Conservation (phyloP, 1,139 yeast species). For the Hyphopichia fennica region DNA sequence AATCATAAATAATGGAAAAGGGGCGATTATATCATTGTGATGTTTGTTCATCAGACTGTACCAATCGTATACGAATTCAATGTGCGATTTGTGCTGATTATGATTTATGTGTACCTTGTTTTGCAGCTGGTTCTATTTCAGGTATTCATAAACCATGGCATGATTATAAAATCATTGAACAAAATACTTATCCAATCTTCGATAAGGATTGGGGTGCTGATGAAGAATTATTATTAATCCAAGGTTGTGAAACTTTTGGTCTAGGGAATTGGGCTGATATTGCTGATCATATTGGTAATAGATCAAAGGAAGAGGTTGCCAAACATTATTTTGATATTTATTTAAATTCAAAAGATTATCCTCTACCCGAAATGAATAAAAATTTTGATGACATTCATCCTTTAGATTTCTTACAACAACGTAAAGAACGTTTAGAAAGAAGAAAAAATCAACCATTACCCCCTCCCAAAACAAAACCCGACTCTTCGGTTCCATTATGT, state of each 20-base stretch:
- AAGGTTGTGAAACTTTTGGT: conserved; percentile 90
- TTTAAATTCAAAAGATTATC: conserved; percentile 69
- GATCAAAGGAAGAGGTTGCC: conserved; percentile 89
- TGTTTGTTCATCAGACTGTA: conserved; percentile 91
- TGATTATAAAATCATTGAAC: conserved; percentile 88
- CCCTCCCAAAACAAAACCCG: conserved; percentile 79
- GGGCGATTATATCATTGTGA: conserved; percentile 81
- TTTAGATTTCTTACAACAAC: conserved; percentile 63
- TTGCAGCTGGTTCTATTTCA: conserved; percentile 77
- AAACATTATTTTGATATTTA: conserved; percentile 75
- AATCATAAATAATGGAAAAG: conserved; percentile 12
- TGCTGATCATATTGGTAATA: conserved; percentile 90
- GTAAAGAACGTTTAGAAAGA: conserved; percentile 73
- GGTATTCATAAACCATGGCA: conserved; percentile 94
- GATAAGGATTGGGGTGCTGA: conserved; percentile 97
- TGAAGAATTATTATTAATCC: conserved; percentile 83
- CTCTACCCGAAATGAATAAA: conserved; percentile 76
- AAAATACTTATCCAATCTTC: conserved; percentile 91
- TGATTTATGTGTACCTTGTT: conserved; percentile 95
- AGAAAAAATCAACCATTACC: conserved; percentile 68
- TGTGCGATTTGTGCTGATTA: conserved; percentile 94
- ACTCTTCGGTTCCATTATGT: conserved; percentile 92
- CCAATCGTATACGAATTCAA: conserved; percentile 82
- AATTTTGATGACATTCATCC: conserved; percentile 65
- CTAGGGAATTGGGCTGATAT: conserved; percentile 97